Evolutionary conservation across 371 early-diverging fungal species (phyloP).

Genomic region (Mucor lusitanicus): DNA sequence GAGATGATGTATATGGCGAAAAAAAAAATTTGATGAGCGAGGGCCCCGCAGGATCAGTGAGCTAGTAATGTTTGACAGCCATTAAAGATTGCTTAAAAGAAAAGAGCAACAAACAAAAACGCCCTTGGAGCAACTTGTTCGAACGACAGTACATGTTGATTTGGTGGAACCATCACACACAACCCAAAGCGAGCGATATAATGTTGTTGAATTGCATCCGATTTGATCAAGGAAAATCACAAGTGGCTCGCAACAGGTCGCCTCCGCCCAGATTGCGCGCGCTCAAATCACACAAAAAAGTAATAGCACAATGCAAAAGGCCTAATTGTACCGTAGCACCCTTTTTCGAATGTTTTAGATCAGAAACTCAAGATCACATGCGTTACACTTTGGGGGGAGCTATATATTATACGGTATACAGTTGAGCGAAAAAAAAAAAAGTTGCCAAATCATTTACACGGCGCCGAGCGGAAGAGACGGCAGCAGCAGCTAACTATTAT

Average conservation of each 20-base stretch:
- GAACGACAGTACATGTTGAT: too few species aligned
- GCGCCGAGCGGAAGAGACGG: neutral
- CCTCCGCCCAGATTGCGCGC: neutral
- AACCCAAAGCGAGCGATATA: too few species aligned
- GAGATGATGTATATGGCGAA: too few species aligned
- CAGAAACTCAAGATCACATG: neutral
- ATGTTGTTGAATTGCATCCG: neutral
- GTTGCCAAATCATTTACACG: neutral
- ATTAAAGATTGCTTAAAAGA: too few species aligned
- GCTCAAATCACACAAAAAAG: neutral
- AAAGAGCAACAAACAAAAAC: too few species aligned
- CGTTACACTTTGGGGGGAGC: neutral
- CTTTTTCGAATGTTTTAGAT: neutral
- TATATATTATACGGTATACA: neutral
- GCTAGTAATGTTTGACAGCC: too few species aligned
- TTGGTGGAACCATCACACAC: too few species aligned
- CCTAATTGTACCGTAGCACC: conserved; percentile 3
- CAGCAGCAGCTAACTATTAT: too few species aligned
- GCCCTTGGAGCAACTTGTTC: too few species aligned
- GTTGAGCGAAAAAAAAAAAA: neutral
- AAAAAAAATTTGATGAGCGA: too few species aligned
- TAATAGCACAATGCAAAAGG: neutral
- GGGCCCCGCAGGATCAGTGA: too few species aligned
- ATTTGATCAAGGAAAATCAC: neutral
- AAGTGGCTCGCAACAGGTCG: neutral